phyloP scores from a whole-genome alignment of 2,329 filamentous ascomycete genomes.

The Penicillium sp. region DNA sequence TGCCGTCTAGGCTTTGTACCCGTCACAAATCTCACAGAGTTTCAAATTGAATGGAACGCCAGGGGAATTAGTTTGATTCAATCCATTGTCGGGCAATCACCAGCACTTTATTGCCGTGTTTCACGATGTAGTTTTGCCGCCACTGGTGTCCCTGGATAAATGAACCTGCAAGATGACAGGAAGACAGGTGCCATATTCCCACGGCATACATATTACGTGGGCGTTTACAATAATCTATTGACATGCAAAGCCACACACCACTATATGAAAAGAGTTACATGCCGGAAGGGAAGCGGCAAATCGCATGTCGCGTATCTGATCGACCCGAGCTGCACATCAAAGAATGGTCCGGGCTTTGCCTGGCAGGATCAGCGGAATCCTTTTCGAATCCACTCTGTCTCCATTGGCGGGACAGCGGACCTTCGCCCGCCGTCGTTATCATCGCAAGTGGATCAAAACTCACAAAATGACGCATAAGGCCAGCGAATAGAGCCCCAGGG shows the following conservation, averaged over 20 bases:
- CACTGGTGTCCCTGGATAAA: not conserved
- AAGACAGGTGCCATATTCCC: not conserved
- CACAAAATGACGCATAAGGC: constrained; percentile 7
- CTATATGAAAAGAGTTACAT: not conserved
- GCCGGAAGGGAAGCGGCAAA: constrained; percentile 1
- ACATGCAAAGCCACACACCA: not conserved
- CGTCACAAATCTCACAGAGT: not conserved
- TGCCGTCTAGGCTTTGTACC: not conserved
- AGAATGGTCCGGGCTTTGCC: not conserved
- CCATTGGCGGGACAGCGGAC: constrained; percentile 2
- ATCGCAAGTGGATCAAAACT: constrained; percentile 3
- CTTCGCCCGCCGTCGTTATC: not conserved
- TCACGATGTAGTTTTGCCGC: not conserved
- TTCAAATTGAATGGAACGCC: not conserved
- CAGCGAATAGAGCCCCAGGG: constrained; percentile 5
- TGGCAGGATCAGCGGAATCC: constrained; percentile 7
- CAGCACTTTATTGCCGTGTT: not conserved
- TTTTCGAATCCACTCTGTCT: constrained; percentile 4
- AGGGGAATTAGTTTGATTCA: not conserved
- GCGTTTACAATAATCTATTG: not conserved
- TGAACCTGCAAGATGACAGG: not conserved
- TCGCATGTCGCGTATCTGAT: constrained; percentile 6
- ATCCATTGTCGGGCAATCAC: not conserved
- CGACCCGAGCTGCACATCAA: constrained; percentile 3
- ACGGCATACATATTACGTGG: not conserved